Percentiles rank a stretch among this genome's conserved stretches.
phyloP scores from a whole-genome alignment of 148 eudicot genomes.

The Rhododendron henanense region DNA sequence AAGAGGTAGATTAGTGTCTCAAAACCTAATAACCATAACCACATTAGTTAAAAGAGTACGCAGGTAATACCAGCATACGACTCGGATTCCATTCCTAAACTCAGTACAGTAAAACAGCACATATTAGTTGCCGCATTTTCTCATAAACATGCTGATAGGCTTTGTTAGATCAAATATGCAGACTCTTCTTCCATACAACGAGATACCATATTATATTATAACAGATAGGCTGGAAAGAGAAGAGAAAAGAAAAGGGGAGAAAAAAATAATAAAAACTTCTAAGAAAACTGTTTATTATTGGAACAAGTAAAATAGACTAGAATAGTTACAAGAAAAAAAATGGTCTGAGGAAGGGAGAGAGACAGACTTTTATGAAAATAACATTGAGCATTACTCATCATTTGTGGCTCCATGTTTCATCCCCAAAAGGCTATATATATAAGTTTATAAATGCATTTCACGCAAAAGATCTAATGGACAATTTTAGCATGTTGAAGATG shows the following conservation, averaged over 20 bases:
- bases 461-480: neutral
- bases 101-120: neutral
- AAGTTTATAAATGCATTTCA: neutral
- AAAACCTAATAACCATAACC: neutral
- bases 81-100: neutral
- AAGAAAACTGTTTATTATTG: neutral
- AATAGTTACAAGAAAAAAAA: neutral
- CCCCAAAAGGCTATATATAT: no score
- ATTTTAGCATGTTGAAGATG: neutral
- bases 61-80: neutral
- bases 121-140: neutral
- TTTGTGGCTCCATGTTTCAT: no score
- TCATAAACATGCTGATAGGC: neutral
- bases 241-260: neutral
- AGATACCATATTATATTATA: neutral
- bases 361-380: neutral
- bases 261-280: neutral
- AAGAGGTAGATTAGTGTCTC: neutral
- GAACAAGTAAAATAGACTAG: neutral
- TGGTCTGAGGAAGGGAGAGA: neutral
- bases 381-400: neutral
- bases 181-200: neutral
- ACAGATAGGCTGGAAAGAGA: neutral
- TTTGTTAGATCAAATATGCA: neutral
- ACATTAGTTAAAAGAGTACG: neutral